phyloP scores from a whole-genome alignment of 1,284 basidiomycete species.

The Malassezia furfur region DNA sequence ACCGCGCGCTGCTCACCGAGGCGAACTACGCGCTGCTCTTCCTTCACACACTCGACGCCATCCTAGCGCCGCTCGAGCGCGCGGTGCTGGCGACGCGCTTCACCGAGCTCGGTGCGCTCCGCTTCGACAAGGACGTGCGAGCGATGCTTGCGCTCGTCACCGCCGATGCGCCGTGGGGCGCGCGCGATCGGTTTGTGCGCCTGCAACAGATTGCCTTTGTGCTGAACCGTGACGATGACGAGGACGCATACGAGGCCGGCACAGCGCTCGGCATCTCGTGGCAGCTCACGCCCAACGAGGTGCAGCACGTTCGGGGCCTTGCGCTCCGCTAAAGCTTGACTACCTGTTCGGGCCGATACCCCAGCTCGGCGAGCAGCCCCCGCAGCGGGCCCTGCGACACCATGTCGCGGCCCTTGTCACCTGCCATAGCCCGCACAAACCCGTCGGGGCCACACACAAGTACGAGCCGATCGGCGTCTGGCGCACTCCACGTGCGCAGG shows the following conservation, averaged over 20 bases:
- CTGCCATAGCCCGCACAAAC: slow-evolving; percentile 11
- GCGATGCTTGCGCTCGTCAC: slow-evolving; percentile 72
- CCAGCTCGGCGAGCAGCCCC: slow-evolving; percentile 5
- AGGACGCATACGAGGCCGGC: slow-evolving; percentile 31
- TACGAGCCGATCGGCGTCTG: neutral
- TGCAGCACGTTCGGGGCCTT: slow-evolving; percentile 22
- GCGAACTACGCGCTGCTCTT: slow-evolving; percentile 78
- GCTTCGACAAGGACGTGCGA: slow-evolving; percentile 86
- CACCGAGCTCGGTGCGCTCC: slow-evolving; percentile 92
- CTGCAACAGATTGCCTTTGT: slow-evolving; percentile 87
- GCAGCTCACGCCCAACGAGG: slow-evolving; percentile 34
- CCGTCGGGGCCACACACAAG: slow-evolving; percentile 18
- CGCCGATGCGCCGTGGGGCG: slow-evolving; percentile 70
- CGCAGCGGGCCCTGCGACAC: slow-evolving; percentile 10
- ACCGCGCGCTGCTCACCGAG: slow-evolving; percentile 65
- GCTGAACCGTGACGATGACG: slow-evolving; percentile 67
- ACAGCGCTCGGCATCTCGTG: slow-evolving; percentile 29
- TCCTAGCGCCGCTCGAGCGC: slow-evolving; percentile 89
- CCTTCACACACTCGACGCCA: slow-evolving; percentile 68
- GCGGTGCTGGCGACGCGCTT: slow-evolving; percentile 69
- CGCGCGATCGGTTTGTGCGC: slow-evolving; percentile 76
- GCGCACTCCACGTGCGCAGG: neutral
- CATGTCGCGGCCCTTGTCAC: slow-evolving; percentile 7
- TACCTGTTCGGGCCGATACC: slow-evolving; percentile 9
- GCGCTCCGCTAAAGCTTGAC: slow-evolving; percentile 15